Percentiles rank a stretch among this genome's conserved stretches.
Evolutionary conservation across 2,329 filamentous ascomycete genomes (phyloP).

Genomic region (Rugonectria rugulosa): DNA sequence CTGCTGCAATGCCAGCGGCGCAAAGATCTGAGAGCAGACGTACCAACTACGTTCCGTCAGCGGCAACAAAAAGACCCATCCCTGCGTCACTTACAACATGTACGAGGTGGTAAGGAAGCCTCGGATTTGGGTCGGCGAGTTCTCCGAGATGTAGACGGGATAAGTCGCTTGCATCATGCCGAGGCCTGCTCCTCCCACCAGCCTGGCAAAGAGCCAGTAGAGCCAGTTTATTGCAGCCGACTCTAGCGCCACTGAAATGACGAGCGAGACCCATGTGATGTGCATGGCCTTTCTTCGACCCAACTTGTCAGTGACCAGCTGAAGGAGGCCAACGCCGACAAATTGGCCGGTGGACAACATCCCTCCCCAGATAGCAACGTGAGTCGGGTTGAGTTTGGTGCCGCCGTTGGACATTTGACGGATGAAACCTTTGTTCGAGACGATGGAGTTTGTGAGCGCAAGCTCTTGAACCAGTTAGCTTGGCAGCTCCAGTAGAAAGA

Average conservation of each 20-base stretch:
- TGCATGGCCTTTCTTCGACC: conserved; percentile 20
- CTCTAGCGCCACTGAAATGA: neutral
- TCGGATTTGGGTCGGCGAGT: conserved; percentile 38
- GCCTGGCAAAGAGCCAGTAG: conserved; percentile 17
- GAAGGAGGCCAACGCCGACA: conserved; percentile 16
- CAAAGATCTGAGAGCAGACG: conserved; percentile 50
- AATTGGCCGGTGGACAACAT: conserved; percentile 23
- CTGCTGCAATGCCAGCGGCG: conserved; percentile 48
- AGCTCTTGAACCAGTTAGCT: too few relatives aligned
- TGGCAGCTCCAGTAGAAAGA: too few relatives aligned
- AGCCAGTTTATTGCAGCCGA: conserved; percentile 3
- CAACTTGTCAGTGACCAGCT: conserved; percentile 11
- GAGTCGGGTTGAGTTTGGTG: conserved; percentile 11
- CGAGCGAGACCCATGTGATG: conserved; percentile 5
- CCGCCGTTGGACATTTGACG: too few relatives aligned
- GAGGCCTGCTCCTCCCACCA: conserved; percentile 14
- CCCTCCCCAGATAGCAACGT: conserved; percentile 21
- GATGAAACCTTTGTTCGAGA: too few relatives aligned
- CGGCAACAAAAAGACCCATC: too few relatives aligned
- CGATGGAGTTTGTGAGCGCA: too few relatives aligned
- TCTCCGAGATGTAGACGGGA: conserved; percentile 19
- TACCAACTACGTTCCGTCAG: conserved; percentile 43
- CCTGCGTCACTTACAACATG: conserved; percentile 36
- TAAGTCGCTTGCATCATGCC: conserved; percentile 18
- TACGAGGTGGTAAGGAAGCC: conserved; percentile 50